Evolutionary conservation across 768 basidiomycete genomes (phyloP).

Genomic region (Mycena capillaripes): DNA sequence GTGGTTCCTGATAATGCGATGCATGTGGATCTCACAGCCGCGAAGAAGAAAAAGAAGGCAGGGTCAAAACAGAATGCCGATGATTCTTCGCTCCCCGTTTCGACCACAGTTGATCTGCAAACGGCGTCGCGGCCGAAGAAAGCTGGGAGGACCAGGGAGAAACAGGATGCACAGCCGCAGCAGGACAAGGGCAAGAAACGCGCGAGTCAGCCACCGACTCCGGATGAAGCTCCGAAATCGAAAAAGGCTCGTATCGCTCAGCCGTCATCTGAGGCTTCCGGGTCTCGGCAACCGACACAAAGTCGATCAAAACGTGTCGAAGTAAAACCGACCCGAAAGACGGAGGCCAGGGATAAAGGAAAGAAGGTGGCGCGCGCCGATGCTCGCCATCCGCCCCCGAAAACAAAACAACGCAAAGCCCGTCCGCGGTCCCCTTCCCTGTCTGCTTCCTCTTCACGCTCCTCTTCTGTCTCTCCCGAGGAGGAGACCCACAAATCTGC

Average conservation of each 20-base stretch:
- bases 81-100: background rate
- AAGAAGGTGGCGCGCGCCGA: constrained; percentile 18
- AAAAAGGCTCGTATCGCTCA: constrained; percentile 31
- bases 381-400: constrained; percentile 12
- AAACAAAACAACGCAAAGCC: constrained; percentile 17
- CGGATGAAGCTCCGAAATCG: constrained; percentile 27
- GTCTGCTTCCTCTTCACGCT: constrained; percentile 13
- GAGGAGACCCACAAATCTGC: constrained; percentile 28
- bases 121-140: constrained; percentile 7
- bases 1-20: constrained; percentile 17
- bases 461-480: constrained; percentile 15
- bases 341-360: constrained; percentile 18
- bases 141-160: background rate
- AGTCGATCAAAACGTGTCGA: constrained; percentile 21
- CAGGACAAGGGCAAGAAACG: constrained; percentile 39
- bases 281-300: constrained; percentile 1
- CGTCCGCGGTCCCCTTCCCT: constrained; percentile 27
- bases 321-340: constrained; percentile 4
- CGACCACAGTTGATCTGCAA: background rate
- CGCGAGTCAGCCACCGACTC: constrained; percentile 13
- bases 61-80: constrained; percentile 2
- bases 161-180: constrained; percentile 2
- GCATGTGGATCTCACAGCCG: constrained; percentile 9
- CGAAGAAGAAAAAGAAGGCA: constrained; percentile 17
- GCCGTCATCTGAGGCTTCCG: constrained; percentile 6